phyloP scores from a whole-genome alignment of 371 early-diverging fungal species.

The Batkoa obscura region DNA sequence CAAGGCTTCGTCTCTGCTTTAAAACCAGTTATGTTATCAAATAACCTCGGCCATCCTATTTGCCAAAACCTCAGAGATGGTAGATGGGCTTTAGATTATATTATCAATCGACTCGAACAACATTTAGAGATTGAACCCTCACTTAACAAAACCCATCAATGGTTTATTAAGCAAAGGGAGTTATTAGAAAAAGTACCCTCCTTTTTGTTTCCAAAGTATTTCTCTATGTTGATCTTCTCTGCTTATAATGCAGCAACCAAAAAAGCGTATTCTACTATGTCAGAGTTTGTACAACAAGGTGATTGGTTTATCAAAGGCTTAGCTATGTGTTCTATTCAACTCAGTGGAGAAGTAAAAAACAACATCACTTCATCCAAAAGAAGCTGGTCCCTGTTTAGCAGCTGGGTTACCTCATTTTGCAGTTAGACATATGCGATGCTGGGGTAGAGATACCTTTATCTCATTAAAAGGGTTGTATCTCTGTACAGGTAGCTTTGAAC shows the following conservation, averaged over 20 bases:
- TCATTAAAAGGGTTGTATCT: slow-evolving; percentile 69
- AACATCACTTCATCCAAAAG: slow-evolving; percentile 55
- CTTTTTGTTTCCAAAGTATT: slow-evolving; percentile 83
- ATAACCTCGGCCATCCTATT: slow-evolving; percentile 84
- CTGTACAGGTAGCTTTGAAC: slow-evolving; percentile 59
- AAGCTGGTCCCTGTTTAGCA: slow-evolving; percentile 43
- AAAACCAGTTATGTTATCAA: slow-evolving; percentile 46
- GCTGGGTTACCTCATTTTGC: slow-evolving; percentile 96
- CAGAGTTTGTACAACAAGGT: slow-evolving; percentile 27
- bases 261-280: slow-evolving; percentile 34
- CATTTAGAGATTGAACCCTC: slow-evolving; percentile 24
- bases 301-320: slow-evolving; percentile 45
- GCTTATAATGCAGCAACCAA: slow-evolving; percentile 48
- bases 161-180: slow-evolving; percentile 51
- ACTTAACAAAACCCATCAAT: slow-evolving; percentile 28
- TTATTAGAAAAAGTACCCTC: slow-evolving; percentile 49
- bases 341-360: slow-evolving; percentile 55
- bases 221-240: slow-evolving; percentile 54
- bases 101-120: slow-evolving; percentile 42
- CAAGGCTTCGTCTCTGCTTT: slow-evolving; percentile 78
- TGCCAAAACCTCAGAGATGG: slow-evolving; percentile 78
- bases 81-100: slow-evolving; percentile 81
- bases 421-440: slow-evolving; percentile 79
- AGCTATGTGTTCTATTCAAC: slow-evolving; percentile 62
- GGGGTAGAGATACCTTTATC: slow-evolving; percentile 96